Conservation (phyloP, 2,329 filamentous ascomycete genomes). For the Dothidotthia symphoricarpi region DNA sequence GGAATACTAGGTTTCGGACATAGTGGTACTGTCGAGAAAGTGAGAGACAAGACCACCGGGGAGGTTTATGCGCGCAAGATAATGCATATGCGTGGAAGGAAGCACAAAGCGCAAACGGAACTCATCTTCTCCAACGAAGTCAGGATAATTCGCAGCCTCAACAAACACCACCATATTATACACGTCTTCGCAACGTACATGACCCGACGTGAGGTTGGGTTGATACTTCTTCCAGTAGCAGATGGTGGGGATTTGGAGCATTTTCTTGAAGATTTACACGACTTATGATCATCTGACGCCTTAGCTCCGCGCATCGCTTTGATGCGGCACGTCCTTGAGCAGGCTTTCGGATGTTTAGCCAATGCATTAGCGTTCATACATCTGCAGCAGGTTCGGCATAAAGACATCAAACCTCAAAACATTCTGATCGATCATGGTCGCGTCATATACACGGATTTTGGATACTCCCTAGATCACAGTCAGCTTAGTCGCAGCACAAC, state of each 20-base stretch:
- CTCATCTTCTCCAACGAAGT: not conserved
- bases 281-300: too few relatives aligned
- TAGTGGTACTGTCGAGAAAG: not conserved
- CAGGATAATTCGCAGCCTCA: slow-evolving; percentile 8
- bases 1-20: not conserved
- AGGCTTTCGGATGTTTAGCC: slow-evolving; percentile 18
- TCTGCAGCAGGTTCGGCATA: slow-evolving; percentile 15
- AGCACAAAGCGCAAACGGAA: too few relatives aligned
- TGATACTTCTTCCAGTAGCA: slow-evolving; percentile 17
- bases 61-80: not conserved
- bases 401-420: slow-evolving; percentile 26
- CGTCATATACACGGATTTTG: slow-evolving; percentile 25
- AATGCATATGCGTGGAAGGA: not conserved
- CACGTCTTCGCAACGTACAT: slow-evolving; percentile 11
- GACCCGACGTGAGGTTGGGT: slow-evolving; percentile 3
- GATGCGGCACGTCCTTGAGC: not conserved
- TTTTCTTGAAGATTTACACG: slow-evolving; percentile 8
- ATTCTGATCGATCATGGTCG: slow-evolving; percentile 12
- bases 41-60: not conserved
- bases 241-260: slow-evolving; percentile 16
- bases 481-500: slow-evolving; percentile 11
- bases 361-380: slow-evolving; percentile 19
- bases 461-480: slow-evolving; percentile 12
- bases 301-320: too few relatives aligned
- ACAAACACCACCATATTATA: slow-evolving; percentile 10